Conservation (phyloP, 2,329 filamentous ascomycete species). For the Penicillium sp. region DNA sequence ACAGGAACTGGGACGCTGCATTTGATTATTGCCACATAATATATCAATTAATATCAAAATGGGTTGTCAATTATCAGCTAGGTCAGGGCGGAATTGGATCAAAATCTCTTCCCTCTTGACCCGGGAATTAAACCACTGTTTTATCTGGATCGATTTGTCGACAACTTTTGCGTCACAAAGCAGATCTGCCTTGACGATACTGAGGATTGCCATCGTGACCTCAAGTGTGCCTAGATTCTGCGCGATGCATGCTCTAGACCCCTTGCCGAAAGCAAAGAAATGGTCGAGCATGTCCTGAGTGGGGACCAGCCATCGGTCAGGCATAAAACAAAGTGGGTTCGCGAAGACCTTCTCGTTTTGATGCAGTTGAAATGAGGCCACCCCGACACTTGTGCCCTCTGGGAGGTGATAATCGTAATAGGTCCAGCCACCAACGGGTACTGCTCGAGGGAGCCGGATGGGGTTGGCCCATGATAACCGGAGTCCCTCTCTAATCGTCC, state of each 20-base stretch:
- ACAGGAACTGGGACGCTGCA: no score
- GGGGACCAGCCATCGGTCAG: conserved; percentile 50
- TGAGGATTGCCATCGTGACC: conserved; percentile 44
- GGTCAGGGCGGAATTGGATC: conserved; percentile 1
- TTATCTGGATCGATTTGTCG: conserved; percentile 47
- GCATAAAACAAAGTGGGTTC: conserved; percentile 45
- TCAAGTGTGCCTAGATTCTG: conserved; percentile 50
- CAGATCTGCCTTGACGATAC: conserved; percentile 45
- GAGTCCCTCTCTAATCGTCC: conserved; percentile 52
- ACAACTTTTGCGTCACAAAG: conserved; percentile 46
- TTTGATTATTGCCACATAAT: not conserved
- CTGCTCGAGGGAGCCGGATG: conserved; percentile 50
- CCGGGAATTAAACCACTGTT: conserved; percentile 58
- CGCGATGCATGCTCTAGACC: conserved; percentile 52
- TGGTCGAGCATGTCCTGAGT: conserved; percentile 43
- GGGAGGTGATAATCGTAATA: conserved; percentile 44
- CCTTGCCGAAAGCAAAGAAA: conserved; percentile 53
- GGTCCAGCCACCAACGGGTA: conserved; percentile 42
- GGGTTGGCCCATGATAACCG: conserved; percentile 55
- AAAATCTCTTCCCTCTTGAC: conserved; percentile 51
- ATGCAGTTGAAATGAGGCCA: conserved; percentile 49
- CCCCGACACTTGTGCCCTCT: conserved; percentile 47
- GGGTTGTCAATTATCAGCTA: not conserved
- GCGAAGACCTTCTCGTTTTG: conserved; percentile 46
- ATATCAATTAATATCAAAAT: not conserved